Evolutionary conservation across 345 rosid genomes (phyloP), one percentile per base, ranked within the genome.

Genomic region (Eucalyptus erythrocorys): DNA sequence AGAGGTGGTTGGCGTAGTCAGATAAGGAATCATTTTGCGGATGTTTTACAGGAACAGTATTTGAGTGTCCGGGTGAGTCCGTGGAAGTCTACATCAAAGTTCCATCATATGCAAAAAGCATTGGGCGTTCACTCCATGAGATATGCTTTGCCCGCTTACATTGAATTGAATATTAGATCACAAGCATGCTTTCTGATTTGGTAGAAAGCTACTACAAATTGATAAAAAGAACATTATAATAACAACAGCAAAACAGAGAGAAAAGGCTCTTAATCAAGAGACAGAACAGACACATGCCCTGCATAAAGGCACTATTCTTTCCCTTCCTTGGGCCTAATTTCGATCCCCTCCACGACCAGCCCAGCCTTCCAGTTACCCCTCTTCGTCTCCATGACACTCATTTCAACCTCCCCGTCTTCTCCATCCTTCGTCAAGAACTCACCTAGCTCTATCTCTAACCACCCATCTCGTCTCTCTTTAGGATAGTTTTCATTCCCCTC

Each of bases 401-500:
- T 48, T 85, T 86, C 89, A n/a, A 91, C 3, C 71, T 90, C 91
- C 24, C 85, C 86, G 48, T 86, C 88, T 57, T 88, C 88, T 10
- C 91, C 90, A n/a, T 86, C 57, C 49, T 85, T 26, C 32, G 50
- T 91, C 64, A 59, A 90, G 87, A 89, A 89, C 32, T 87, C 88
- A 2, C 94, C 94, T 66, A 92, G n/a, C 61, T 91, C 89, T 64
- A 91, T 66, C 85, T 92, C 94, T 30, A 66, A 43, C 93, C 93
- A 91, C 27, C 37, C 48, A 42, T 59, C 55, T 51, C 9, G 22
- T 86, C 88, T 71, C 86, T 82, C 57, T 48, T 81, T 45, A 16
- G 88, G 88, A 64, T 40, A 55, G 15, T 34, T 17, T 11, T 15
- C 57, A 6, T 1, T 21, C 53, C 55, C 82, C 48, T 48, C 49